Evolutionary conservation across 2,329 filamentous ascomycete genomes (phyloP).

Genomic region (Aspergillus oerlinghausenensis): DNA sequence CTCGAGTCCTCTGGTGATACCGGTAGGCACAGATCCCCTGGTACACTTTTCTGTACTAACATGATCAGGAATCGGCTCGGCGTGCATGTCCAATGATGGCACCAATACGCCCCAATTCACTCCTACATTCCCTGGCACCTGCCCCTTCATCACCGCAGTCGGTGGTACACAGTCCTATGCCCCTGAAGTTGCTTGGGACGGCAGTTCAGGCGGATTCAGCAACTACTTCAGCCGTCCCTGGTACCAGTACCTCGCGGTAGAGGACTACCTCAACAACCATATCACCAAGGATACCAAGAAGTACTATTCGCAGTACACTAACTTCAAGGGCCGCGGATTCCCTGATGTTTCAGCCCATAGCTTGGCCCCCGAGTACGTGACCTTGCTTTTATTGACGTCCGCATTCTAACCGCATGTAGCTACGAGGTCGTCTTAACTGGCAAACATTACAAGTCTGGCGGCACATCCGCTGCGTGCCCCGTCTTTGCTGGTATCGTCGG

Average conservation of each 20-base stretch:
- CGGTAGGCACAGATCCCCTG: slow-evolving; percentile 8
- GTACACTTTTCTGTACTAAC: neutral
- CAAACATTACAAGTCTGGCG: slow-evolving; percentile 10
- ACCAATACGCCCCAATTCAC: slow-evolving; percentile 52
- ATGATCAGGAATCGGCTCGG: slow-evolving; percentile 48
- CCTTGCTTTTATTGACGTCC: slow-evolving; percentile 28
- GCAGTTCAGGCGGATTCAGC: slow-evolving; percentile 47
- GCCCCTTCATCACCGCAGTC: slow-evolving; percentile 64
- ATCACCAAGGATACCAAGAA: slow-evolving; percentile 33
- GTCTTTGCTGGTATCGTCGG: slow-evolving; percentile 54
- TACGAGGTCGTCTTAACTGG: slow-evolving; percentile 14
- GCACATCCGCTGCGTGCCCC: slow-evolving; percentile 47
- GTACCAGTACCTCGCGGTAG: slow-evolving; percentile 46
- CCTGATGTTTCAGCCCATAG: slow-evolving; percentile 60
- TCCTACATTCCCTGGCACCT: slow-evolving; percentile 61
- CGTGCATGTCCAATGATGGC: slow-evolving; percentile 58
- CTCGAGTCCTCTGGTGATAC: slow-evolving; percentile 58
- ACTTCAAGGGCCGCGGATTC: slow-evolving; percentile 48
- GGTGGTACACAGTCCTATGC: slow-evolving; percentile 54
- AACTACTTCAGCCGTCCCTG: slow-evolving; percentile 46
- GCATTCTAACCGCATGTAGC: slow-evolving; percentile 1
- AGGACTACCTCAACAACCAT: slow-evolving; percentile 41
- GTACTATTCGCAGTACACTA: slow-evolving; percentile 44
- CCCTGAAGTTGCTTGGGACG: slow-evolving; percentile 47
- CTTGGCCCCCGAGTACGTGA: slow-evolving; percentile 37